Percentiles rank a stretch among this genome's conserved stretches.
Evolutionary conservation across 2,329 filamentous ascomycete species (phyloP).

Genomic region (Xylariaceae sp.): DNA sequence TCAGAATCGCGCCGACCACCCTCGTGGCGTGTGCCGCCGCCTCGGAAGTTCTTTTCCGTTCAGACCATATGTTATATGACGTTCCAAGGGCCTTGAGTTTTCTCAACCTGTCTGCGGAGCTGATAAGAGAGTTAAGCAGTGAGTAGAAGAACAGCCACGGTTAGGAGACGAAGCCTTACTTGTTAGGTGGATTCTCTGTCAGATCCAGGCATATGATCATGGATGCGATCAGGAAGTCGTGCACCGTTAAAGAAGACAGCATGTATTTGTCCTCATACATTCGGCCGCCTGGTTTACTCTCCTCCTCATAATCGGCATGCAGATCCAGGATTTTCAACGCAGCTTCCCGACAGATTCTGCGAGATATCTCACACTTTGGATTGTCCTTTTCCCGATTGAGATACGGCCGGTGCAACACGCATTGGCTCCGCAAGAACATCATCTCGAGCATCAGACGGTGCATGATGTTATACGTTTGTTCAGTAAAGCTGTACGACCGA

Average conservation of each 20-base stretch:
- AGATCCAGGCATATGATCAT: slow-evolving; percentile 56
- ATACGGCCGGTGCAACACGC: slow-evolving; percentile 48
- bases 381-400: slow-evolving; percentile 40
- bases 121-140: slow-evolving; percentile 22
- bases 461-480: slow-evolving; percentile 44
- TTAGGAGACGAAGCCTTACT: slow-evolving; percentile 29
- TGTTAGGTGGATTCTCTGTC: slow-evolving; percentile 38
- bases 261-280: slow-evolving; percentile 52
- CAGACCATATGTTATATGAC: slow-evolving; percentile 43
- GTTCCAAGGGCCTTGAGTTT: slow-evolving; percentile 38
- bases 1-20: slow-evolving; percentile 42
- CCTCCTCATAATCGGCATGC: slow-evolving; percentile 45
- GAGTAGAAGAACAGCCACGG: slow-evolving; percentile 6
- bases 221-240: slow-evolving; percentile 56
- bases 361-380: slow-evolving; percentile 37
- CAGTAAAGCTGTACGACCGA: slow-evolving; percentile 40
- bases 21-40: slow-evolving; percentile 43
- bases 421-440: slow-evolving; percentile 46
- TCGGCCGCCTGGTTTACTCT: slow-evolving; percentile 46
- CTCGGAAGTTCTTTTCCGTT: slow-evolving; percentile 36
- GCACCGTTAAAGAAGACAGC: slow-evolving; percentile 48
- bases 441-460: slow-evolving; percentile 47
- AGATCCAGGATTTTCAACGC: slow-evolving; percentile 44
- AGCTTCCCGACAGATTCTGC: slow-evolving; percentile 41
- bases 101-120: slow-evolving; percentile 32